A percentile compares a stretch with the other conserved stretches of the same genome.
phyloP scores from a whole-genome alignment of 371 early-diverging fungal genomes.

The Apophysomyces ossiformis region DNA sequence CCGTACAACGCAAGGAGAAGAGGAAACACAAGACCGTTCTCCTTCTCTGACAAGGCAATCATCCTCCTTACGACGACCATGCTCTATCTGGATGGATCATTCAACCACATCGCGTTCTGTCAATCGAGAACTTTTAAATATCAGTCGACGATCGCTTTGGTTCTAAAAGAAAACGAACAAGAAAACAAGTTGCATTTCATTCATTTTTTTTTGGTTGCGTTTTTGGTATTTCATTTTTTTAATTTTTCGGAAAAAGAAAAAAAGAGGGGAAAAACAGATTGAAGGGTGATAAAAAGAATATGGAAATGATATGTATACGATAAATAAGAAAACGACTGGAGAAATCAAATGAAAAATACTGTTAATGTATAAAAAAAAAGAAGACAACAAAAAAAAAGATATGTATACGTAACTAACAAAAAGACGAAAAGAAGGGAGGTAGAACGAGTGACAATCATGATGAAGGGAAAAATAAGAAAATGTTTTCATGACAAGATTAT shows the following conservation, averaged over 20 bases:
- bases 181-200: not conserved
- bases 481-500: slow-evolving; percentile 1
- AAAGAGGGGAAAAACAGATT: not conserved
- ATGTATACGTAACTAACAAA: slow-evolving; percentile 8
- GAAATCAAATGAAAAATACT: slow-evolving; percentile 6
- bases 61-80: not conserved
- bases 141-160: slow-evolving; percentile 20
- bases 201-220: not conserved
- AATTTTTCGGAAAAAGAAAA: not conserved
- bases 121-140: slow-evolving; percentile 15
- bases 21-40: too few species aligned
- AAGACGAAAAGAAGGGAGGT: not conserved
- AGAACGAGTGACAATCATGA: slow-evolving; percentile 8
- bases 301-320: not conserved
- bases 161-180: slow-evolving; percentile 11
- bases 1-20: too few species aligned
- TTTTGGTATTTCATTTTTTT: not conserved
- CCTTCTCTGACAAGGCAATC: too few species aligned
- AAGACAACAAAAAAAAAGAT: slow-evolving; percentile 4
- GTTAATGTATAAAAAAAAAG: slow-evolving; percentile 12
- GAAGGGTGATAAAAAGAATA: not conserved
- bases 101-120: not conserved
- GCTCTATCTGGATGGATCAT: not conserved
- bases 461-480: not conserved
- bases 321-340: slow-evolving; percentile 13